These are phyloP conservation scores for Penicillium desertorum DNA, from an alignment of 495 filamentous ascomycete species.

Conservation along the genomic window DNA sequence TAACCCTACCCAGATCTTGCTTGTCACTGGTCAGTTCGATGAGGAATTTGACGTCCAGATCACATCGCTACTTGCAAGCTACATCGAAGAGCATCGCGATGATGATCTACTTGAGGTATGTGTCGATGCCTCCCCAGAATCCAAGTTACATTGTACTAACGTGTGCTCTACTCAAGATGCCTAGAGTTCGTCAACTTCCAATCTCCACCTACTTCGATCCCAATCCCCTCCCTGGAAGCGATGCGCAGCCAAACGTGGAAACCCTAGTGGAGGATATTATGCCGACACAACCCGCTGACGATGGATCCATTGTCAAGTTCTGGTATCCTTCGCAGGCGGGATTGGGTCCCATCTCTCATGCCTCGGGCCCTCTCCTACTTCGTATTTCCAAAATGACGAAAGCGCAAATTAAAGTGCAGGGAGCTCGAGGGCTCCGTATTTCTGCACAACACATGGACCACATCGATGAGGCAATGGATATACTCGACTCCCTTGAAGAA, in stretches of 20 bases:
- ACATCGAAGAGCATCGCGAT: conserved; percentile 24
- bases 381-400: background rate
- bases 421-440: background rate
- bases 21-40: background rate
- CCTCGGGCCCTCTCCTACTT: background rate
- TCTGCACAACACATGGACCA: background rate
- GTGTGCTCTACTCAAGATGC: background rate
- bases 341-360: background rate
- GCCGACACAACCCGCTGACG: background rate
- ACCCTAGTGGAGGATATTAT: conserved; percentile 1
- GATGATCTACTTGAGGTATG: conserved; percentile 33
- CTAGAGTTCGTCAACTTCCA: background rate
- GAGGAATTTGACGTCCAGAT: conserved; percentile 2
- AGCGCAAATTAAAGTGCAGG: background rate
- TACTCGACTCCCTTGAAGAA: background rate
- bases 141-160: background rate
- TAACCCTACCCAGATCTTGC: background rate
- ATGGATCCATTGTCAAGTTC: background rate
- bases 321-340: background rate
- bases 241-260: background rate
- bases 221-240: background rate
- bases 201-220: background rate
- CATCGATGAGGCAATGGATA: background rate
- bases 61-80: conserved; percentile 13
- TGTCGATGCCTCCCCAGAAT: background rate